Evolutionary conservation across 257 asterid genomes (phyloP), one percentile per base, ranked within the genome.

Genomic region (Scutellaria baicalensis): DNA sequence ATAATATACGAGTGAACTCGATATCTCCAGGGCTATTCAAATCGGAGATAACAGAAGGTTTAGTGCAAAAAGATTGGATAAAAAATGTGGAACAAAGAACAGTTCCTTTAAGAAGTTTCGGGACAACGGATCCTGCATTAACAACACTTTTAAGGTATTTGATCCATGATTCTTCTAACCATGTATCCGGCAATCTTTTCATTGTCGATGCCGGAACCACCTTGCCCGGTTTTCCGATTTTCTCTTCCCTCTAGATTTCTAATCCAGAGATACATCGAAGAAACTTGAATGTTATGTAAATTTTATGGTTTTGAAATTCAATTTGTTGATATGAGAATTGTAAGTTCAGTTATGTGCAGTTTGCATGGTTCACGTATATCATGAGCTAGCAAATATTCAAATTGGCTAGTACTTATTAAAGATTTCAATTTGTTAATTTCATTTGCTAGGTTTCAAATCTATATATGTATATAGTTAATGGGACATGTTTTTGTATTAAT

Each of bases 21-120:
- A 77, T 89, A 69, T 80, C 96, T 82, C 90, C 1, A 78, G 92
- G 66, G 44, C 70, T 89, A 27, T 87, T 87, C 80, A 82, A 75
- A 50, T 87, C 92, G 4, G 96, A 89, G 85, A 89, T 87, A 58
- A 89, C 96, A 0, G 64, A 84, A 74, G 78, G 35, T 7, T 85
- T 89, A 17, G 18, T 87, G 65, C 66, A 77, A 44, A 84, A 87
- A 42, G 75, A 85, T 2, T 85, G 96, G 95, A 78, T 87, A 5
- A 74, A 78, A 42, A 82, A 73, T 0, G 80, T 89, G 2, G 84
- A 78, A 6, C 43, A 8, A 7, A 75, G 64, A 80, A 81, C 88
- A 1, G 65, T 59, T 54, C 96, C 95, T 18, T 55, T 85, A 23
- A 61, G 84, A 77, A 75, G 69, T 1, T 71, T 7, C 7, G 95